Conservation (phyloP, 257 asterid genomes). For the Lithospermum erythrorhizon region DNA sequence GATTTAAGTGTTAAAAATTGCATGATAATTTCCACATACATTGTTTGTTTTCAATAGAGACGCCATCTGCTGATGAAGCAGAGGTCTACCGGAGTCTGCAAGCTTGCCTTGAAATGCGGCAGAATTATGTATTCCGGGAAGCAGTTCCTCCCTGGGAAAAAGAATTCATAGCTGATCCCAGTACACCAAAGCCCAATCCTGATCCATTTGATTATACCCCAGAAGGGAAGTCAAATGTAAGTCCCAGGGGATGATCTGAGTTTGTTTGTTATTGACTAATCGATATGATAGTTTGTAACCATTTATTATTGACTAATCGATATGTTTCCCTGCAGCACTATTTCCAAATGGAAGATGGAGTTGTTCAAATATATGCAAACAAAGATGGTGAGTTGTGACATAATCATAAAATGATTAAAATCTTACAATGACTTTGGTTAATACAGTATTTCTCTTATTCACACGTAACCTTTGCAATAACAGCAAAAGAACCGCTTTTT, state of each 20-base stretch:
- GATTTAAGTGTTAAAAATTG: background rate
- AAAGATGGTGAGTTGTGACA: slow-evolving; percentile 51
- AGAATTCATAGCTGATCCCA: slow-evolving; percentile 80
- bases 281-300: background rate
- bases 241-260: slow-evolving; percentile 10
- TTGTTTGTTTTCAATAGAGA: slow-evolving; percentile 37
- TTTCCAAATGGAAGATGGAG: slow-evolving; percentile 98
- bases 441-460: slow-evolving; percentile 9
- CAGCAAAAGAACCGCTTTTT: slow-evolving; percentile 77
- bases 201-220: slow-evolving; percentile 66
- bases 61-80: slow-evolving; percentile 73
- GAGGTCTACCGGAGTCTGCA: slow-evolving; percentile 71
- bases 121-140: slow-evolving; percentile 64
- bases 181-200: slow-evolving; percentile 79
- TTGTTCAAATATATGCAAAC: slow-evolving; percentile 77
- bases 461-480: background rate
- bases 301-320: slow-evolving; percentile 14
- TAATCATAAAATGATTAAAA: slow-evolving; percentile 3
- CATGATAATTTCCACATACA: background rate
- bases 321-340: slow-evolving; percentile 54
- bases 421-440: slow-evolving; percentile 2
- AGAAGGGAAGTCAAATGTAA: slow-evolving; percentile 75
- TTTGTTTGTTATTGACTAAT: slow-evolving; percentile 14
- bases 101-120: slow-evolving; percentile 75
- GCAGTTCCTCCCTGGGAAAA: slow-evolving; percentile 79